Percentiles rank a stretch among this genome's conserved stretches.
Conservation (phyloP, 441 rosid genomes). For the Raphanus hybrid region DNA sequence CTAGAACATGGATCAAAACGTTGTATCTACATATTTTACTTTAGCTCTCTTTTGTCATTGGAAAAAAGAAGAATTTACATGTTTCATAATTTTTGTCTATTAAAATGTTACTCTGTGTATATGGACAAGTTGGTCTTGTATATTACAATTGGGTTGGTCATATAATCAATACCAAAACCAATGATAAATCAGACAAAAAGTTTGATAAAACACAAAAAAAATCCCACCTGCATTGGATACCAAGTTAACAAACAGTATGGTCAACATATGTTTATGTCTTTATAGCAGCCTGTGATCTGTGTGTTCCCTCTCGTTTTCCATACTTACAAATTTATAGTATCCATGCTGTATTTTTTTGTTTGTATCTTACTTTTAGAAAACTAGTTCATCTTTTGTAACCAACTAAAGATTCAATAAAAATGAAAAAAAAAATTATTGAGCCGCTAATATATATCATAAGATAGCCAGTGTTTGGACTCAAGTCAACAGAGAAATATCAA, state of each 20-base stretch:
- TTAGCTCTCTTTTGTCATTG: background rate
- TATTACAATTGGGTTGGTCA: slow-evolving; percentile 28
- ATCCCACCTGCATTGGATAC: slow-evolving; percentile 41
- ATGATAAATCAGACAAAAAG: slow-evolving; percentile 3
- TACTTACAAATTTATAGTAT: background rate
- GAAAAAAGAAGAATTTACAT: background rate
- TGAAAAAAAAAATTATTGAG: background rate
- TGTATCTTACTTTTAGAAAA: slow-evolving; percentile 8
- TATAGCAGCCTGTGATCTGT: slow-evolving; percentile 31
- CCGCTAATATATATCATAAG: too few species aligned
- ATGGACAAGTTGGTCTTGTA: slow-evolving; percentile 20
- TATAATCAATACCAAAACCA: slow-evolving; percentile 1
- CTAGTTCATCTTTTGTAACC: slow-evolving; percentile 10
- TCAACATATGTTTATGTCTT: slow-evolving; percentile 39
- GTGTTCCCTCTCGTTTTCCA: slow-evolving; percentile 32
- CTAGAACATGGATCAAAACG: too few species aligned
- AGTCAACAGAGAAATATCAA: too few species aligned
- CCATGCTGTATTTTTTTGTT: slow-evolving; percentile 8
- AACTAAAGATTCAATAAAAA: background rate
- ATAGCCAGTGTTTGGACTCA: background rate
- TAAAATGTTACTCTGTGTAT: background rate
- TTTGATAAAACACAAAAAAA: background rate
- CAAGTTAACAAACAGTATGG: slow-evolving; percentile 44
- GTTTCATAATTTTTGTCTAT: background rate
- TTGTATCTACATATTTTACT: too few species aligned